Evolutionary conservation across 257 asterid species (phyloP).

Genomic region (Solanum chilense): DNA sequence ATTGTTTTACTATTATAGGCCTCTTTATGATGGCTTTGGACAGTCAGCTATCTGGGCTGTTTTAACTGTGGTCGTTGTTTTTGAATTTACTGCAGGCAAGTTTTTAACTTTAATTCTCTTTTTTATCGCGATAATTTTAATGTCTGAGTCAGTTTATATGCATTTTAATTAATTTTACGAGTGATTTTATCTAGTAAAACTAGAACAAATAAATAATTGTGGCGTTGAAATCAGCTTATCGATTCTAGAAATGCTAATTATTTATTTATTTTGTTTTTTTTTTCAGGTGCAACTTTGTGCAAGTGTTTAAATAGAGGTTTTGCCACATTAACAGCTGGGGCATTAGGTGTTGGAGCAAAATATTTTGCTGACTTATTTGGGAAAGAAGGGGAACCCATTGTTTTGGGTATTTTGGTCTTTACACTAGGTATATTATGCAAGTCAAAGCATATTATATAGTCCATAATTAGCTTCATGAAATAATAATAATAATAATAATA

Average conservation of each 20-base stretch:
- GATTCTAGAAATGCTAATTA: background rate
- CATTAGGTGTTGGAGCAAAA: constrained; percentile 66
- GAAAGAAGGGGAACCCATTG: constrained; percentile 49
- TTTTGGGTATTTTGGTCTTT: constrained; percentile 56
- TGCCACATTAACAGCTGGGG: constrained; percentile 73
- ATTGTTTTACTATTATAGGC: constrained; percentile 16
- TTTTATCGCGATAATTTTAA: background rate
- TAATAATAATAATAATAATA: background rate
- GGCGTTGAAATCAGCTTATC: accelerated
- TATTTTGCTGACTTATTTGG: constrained; percentile 54
- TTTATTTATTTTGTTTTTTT: background rate
- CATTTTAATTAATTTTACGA: background rate
- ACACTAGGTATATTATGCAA: constrained; percentile 27
- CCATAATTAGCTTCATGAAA: background rate
- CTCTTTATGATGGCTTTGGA: constrained; percentile 25
- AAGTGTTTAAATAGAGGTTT: constrained; percentile 63
- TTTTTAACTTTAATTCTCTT: background rate
- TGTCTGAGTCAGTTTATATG: background rate
- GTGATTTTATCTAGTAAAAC: background rate
- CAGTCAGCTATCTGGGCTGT: constrained; percentile 33
- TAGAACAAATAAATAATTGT: no score
- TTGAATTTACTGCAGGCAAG: constrained; percentile 29
- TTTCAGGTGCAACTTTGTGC: constrained; percentile 56
- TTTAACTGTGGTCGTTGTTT: constrained; percentile 29
- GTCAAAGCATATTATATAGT: background rate